Conservation (phyloP, 306 rosid genomes). For the Pueraria montana region DNA sequence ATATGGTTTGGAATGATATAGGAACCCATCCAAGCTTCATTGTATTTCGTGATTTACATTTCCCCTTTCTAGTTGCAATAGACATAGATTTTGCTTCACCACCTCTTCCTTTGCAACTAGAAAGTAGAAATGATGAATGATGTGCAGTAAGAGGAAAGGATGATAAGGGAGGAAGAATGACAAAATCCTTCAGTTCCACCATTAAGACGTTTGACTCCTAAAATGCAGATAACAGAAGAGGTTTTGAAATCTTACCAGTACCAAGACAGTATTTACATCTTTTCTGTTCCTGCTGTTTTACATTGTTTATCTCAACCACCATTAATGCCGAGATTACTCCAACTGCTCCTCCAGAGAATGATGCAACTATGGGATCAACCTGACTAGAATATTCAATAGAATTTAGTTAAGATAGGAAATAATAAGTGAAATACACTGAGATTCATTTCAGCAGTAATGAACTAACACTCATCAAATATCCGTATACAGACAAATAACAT, state of each 20-base stretch:
- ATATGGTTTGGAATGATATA: neutral
- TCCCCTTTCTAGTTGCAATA: conserved; percentile 10
- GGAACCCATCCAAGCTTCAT: conserved; percentile 18
- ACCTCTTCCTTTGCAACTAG: neutral
- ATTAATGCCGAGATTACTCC: conserved; percentile 96
- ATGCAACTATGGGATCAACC: conserved; percentile 98
- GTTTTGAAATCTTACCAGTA: conserved; percentile 71
- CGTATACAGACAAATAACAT: conserved; percentile 9
- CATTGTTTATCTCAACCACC: conserved; percentile 98
- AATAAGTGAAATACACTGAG: conserved; percentile 12
- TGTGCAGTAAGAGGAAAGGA: conserved; percentile 22
- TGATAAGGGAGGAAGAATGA: conserved; percentile 4
- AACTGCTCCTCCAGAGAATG: conserved; percentile 98
- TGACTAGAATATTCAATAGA: conserved; percentile 68
- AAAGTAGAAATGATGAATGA: neutral
- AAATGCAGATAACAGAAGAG: conserved; percentile 12
- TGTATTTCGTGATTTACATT: neutral
- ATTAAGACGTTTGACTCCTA: conserved; percentile 5
- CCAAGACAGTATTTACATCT: conserved; percentile 98
- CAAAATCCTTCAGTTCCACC: conserved; percentile 18
- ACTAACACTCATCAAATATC: conserved; percentile 18
- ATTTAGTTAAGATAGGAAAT: conserved; percentile 31
- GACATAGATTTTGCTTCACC: conserved; percentile 11
- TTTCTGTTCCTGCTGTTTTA: conserved; percentile 93
- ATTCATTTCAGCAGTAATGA: conserved; percentile 21